Evolutionary conservation across 306 rosid species (phyloP).

Genomic region (Dalbergia cochinchinensis): DNA sequence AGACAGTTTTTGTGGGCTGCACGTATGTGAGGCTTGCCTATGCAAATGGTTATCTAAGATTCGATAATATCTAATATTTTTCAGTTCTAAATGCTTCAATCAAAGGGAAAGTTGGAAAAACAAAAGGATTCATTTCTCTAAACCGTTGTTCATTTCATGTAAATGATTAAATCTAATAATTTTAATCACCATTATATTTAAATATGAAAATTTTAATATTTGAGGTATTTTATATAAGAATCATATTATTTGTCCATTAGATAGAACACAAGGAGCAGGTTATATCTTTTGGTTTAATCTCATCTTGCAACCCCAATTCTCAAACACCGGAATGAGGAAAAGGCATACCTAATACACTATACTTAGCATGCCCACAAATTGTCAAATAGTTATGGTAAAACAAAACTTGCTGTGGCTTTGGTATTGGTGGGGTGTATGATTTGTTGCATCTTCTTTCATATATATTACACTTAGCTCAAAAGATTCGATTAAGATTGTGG

Average conservation of each 20-base stretch:
- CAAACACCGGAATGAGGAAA: neutral
- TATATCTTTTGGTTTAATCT: neutral
- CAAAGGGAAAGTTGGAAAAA: neutral
- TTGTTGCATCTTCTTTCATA: neutral
- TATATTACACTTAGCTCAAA: neutral
- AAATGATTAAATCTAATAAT: neutral
- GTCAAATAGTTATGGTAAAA: neutral
- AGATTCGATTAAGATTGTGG: no score
- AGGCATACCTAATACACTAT: neutral
- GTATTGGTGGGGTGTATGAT: slow-evolving; percentile 9
- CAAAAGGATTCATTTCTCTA: neutral
- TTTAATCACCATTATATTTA: neutral
- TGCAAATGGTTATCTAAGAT: slow-evolving; percentile 8
- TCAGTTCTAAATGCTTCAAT: slow-evolving; percentile 16
- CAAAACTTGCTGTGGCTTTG: slow-evolving; percentile 14
- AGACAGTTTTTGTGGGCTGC: slow-evolving; percentile 1
- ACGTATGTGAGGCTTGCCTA: neutral
- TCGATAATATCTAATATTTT: neutral
- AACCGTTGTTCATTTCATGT: neutral
- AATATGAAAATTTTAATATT: neutral
- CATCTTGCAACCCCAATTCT: neutral
- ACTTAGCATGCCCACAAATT: slow-evolving; percentile 20
- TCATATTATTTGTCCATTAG: neutral
- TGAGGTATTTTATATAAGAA: no score
- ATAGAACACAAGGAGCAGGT: neutral